Conservation (phyloP, 106 monocot species). For the Allium sativum region DNA sequence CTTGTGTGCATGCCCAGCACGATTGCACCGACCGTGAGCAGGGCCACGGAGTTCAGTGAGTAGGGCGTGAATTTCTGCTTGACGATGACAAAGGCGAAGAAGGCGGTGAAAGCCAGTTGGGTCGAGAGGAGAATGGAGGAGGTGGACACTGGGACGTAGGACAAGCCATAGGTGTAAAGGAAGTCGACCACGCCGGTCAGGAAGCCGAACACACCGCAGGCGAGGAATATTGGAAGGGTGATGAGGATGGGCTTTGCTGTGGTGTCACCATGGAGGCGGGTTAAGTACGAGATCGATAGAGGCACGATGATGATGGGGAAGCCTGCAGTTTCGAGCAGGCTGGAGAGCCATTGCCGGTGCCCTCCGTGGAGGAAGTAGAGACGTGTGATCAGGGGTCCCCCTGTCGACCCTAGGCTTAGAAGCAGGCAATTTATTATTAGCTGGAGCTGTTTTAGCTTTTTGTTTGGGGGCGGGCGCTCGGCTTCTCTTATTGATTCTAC, state of each 20-base stretch:
- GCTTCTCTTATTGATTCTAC: neutral
- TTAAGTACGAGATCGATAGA: conserved; percentile 6
- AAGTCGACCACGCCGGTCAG: conserved; percentile 23
- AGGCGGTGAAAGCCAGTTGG: conserved; percentile 34
- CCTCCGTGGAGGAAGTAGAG: conserved; percentile 75
- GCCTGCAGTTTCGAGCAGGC: conserved; percentile 29
- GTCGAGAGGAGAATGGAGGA: conserved; percentile 28
- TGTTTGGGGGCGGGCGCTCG: neutral
- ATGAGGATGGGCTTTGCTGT: conserved; percentile 4
- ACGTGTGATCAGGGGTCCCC: conserved; percentile 48
- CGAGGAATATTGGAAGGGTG: conserved; percentile 11
- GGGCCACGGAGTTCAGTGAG: conserved; percentile 36
- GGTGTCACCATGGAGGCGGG: neutral
- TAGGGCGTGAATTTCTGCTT: conserved; percentile 36
- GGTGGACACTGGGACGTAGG: conserved; percentile 26
- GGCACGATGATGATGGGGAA: conserved; percentile 13
- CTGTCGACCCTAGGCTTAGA: conserved; percentile 26
- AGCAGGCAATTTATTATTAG: conserved; percentile 12
- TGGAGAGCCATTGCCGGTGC: conserved; percentile 47
- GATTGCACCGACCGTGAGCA: conserved; percentile 34
- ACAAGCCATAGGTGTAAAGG: conserved; percentile 23
- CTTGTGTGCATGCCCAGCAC: conserved; percentile 30
- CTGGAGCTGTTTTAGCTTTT: conserved; percentile 9
- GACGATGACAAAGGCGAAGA: conserved; percentile 37
- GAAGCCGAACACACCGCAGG: conserved; percentile 15